Base-by-base conservation (phyloP, 2,329 filamentous ascomycete species). In the Colletotrichum sp. region DNA sequence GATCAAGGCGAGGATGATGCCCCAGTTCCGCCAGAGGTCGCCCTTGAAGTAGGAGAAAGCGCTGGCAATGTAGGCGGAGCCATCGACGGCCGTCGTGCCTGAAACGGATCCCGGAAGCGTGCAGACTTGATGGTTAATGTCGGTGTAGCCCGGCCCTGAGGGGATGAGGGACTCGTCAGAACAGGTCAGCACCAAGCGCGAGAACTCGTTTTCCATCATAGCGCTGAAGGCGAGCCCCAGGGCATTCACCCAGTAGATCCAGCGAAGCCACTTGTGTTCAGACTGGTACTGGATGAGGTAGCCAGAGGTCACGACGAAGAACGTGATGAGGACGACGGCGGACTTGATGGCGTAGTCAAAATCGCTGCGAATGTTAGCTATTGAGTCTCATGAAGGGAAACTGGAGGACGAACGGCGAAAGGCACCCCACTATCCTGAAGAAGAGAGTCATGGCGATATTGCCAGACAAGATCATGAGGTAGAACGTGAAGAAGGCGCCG, bases 201-300 rank as follows among this genome's bases (percentile, higher is more conserved):
- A 89, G 80, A 98, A 98, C 81, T 98, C 96, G 80, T 98, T 98
- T 80, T 95, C 92, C 95, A 98, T 97, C 84, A 98, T 84, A 3
- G 92, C 88, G 13, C 93, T 90, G 82, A 98, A 98, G 0, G 92
- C 91, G 3, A 97, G 89, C 62, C 94, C 95, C 0, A 96, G 86
- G 0, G 93, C 89, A 77, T 96, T 95, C 83, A 96, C 87, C 87
- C 93, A 96, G 85, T 92, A 95, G 76, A 96, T 92, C 95, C 95
- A 97, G 22, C 93, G 88, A 8, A 96, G 83, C 93, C 95, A 96
- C 6, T 93, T 92, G 79, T 95, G 93, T 79, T 95, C 91, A 3
- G 88, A 91, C 66, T 93, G 90, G 82, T 94, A 96, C 82, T 96
- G 95, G 75, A 98, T 96, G 57, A 98, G 86, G 84, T 97, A 98